phyloP scores from a whole-genome alignment of 2,329 filamentous ascomycete genomes.

The Calonectria pseudoturangicola region DNA sequence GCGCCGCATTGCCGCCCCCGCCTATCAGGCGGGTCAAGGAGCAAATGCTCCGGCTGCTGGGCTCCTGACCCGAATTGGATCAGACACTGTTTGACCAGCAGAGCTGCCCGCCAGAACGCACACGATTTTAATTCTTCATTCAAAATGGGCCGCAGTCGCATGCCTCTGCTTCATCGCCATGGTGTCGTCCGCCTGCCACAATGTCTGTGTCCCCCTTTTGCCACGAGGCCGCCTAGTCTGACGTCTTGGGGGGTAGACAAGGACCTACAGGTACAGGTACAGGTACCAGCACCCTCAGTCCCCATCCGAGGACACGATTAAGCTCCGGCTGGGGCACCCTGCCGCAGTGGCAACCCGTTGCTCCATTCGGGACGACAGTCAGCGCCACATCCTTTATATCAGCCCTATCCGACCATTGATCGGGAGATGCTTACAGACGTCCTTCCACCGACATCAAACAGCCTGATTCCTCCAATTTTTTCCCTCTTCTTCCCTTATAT shows the following conservation, averaged over 20 bases:
- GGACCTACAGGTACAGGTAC: neutral
- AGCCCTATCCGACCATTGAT: constrained; percentile 51
- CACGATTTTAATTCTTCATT: constrained; percentile 52
- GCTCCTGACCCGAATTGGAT: constrained; percentile 52
- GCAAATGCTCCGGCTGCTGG: constrained; percentile 59
- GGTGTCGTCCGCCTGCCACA: constrained; percentile 48
- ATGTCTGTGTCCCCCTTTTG: constrained; percentile 53
- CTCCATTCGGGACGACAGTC: constrained; percentile 38
- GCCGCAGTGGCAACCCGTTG: constrained; percentile 50
- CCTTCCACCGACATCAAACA: constrained; percentile 15
- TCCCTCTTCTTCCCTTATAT: constrained; percentile 33
- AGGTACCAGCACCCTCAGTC: neutral
- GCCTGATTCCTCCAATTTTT: constrained; percentile 8
- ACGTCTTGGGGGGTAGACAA: constrained; percentile 23
- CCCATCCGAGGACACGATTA: constrained; percentile 35
- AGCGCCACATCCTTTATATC: constrained; percentile 55
- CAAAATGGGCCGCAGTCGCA: constrained; percentile 58
- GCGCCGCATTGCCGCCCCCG: constrained; percentile 56
- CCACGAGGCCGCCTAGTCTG: constrained; percentile 49
- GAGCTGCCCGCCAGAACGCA: constrained; percentile 52
- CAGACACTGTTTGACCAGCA: constrained; percentile 55
- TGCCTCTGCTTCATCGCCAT: constrained; percentile 44
- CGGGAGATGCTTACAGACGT: constrained; percentile 31
- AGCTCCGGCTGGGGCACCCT: constrained; percentile 47
- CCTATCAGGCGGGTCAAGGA: constrained; percentile 58